Percentiles rank a stretch among this genome's conserved stretches.
Evolutionary conservation across 1,284 basidiomycete genomes (phyloP).

Genomic region (Trametes hirsuta): DNA sequence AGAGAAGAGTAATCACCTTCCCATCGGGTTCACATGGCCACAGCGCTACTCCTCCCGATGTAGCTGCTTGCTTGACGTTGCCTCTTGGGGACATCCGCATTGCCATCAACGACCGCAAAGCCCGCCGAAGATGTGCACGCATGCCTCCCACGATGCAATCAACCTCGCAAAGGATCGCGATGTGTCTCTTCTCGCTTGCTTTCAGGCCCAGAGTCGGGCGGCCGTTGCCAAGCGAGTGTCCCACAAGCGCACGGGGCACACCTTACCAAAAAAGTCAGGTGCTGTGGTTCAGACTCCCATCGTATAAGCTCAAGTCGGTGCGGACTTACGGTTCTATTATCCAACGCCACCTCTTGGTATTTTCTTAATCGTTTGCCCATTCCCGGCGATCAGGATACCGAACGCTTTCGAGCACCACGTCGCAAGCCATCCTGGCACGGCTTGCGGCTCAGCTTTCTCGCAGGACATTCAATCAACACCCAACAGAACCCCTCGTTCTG

Average conservation of each 20-base stretch:
- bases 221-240: background rate
- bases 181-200: constrained; percentile 3
- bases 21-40: constrained; percentile 21
- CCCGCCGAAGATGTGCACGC: too few relatives aligned
- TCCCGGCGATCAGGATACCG: background rate
- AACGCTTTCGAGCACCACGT: background rate
- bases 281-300: constrained; percentile 20
- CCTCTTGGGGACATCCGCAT: background rate
- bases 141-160: background rate
- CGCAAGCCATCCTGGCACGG: background rate
- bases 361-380: background rate
- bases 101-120: too few relatives aligned
- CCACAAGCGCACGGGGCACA: background rate
- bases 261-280: constrained; percentile 17
- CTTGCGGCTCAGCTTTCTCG: background rate
- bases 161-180: background rate
- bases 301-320: background rate
- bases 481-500: constrained; percentile 2
- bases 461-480: background rate
- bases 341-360: background rate
- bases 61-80: constrained; percentile 13
- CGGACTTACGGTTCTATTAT: background rate
- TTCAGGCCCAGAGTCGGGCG: background rate
- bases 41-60: constrained; percentile 7
- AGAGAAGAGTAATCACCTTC: constrained; percentile 3